phyloP scores from a whole-genome alignment of 2,329 filamentous ascomycete genomes.

The Alternaria tenuissima region DNA sequence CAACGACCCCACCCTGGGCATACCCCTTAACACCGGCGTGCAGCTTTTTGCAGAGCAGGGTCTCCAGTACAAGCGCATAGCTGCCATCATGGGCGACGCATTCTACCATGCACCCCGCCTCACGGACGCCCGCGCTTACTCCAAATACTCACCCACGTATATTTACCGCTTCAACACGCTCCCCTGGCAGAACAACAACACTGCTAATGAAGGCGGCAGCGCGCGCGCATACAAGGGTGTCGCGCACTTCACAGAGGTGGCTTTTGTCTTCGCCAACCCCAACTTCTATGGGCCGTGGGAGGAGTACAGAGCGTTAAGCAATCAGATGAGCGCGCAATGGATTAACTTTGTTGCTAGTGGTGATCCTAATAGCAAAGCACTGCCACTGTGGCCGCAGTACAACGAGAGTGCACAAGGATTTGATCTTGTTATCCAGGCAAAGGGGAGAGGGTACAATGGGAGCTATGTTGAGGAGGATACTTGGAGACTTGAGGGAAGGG shows the following conservation, averaged over 20 bases:
- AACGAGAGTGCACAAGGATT: slow-evolving; percentile 44
- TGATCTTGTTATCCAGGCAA: slow-evolving; percentile 58
- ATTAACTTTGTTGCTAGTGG: slow-evolving; percentile 54
- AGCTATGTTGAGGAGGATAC: slow-evolving; percentile 54
- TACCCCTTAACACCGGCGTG: slow-evolving; percentile 44
- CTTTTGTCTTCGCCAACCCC: slow-evolving; percentile 58
- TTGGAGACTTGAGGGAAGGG: slow-evolving; percentile 55
- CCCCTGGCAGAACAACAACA: slow-evolving; percentile 39
- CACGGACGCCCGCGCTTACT: slow-evolving; percentile 53
- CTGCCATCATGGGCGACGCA: slow-evolving; percentile 63
- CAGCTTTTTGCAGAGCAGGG: slow-evolving; percentile 45
- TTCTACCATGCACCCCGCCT: slow-evolving; percentile 65
- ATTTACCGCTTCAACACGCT: slow-evolving; percentile 68
- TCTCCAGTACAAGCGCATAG: slow-evolving; percentile 63
- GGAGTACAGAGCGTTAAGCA: slow-evolving; percentile 53
- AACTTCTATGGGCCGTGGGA: slow-evolving; percentile 48
- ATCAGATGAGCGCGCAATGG: slow-evolving; percentile 58
- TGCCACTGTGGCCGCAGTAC: slow-evolving; percentile 55
- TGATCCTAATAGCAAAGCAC: slow-evolving; percentile 49
- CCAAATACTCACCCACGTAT: slow-evolving; percentile 62
- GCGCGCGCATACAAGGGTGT: slow-evolving; percentile 56
- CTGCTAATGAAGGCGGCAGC: slow-evolving; percentile 54
- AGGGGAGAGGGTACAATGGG: slow-evolving; percentile 52
- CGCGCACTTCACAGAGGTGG: slow-evolving; percentile 63
- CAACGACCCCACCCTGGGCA: slow-evolving; percentile 43